Evolutionary conservation across 225 moss, liverwort and hornwort species (phyloP).

Genomic region (Asterella californica): DNA sequence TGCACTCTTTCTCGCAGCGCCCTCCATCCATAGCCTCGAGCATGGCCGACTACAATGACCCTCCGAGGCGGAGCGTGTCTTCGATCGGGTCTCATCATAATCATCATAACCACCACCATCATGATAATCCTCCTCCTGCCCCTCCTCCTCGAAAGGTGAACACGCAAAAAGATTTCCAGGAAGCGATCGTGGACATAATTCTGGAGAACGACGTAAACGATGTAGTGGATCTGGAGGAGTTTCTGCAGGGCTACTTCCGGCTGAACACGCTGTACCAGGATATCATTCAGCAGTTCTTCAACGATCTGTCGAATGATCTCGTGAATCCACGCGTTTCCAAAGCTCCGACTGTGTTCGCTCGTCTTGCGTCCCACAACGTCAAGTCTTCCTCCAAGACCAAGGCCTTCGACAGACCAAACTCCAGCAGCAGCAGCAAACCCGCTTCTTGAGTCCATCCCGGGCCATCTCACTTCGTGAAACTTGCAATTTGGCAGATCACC

Average conservation of each 20-base stretch:
- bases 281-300: slow-evolving; percentile 47
- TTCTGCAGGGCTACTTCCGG: slow-evolving; percentile 39
- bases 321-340: slow-evolving; percentile 30
- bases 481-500: background rate
- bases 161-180: slow-evolving; percentile 42
- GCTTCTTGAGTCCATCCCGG: background rate
- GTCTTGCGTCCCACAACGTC: slow-evolving; percentile 32
- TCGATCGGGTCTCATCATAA: background rate
- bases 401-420: background rate
- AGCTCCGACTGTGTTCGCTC: slow-evolving; percentile 40
- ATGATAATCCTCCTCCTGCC: background rate
- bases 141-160: background rate
- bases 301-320: slow-evolving; percentile 37
- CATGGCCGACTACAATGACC: background rate
- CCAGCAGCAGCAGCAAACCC: background rate
- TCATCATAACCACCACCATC: background rate
- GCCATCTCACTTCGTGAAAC: background rate
- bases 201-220: slow-evolving; percentile 45
- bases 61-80: slow-evolving; percentile 1
- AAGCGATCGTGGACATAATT: slow-evolving; percentile 46
- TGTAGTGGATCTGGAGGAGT: slow-evolving; percentile 44
- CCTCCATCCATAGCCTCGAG: slow-evolving; percentile 16
- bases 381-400: background rate
- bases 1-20: slow-evolving; percentile 8
- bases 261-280: slow-evolving; percentile 42